phyloP scores from a whole-genome alignment of 1,139 yeast genomes.

The Taphrina populina region DNA sequence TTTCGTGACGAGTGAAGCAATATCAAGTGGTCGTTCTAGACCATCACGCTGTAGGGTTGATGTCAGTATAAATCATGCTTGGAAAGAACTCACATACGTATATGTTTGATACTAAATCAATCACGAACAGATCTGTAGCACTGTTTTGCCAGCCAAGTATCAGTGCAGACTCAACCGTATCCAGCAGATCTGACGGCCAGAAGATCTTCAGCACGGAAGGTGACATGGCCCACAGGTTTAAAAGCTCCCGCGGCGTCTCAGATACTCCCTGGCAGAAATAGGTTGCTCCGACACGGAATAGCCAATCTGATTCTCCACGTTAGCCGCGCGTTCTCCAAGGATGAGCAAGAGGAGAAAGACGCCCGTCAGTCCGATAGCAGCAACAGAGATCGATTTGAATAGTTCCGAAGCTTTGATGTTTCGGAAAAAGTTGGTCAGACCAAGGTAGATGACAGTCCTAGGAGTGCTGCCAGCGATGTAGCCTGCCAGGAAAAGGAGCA shows the following conservation, averaged over 20 bases:
- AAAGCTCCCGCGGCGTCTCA: slow-evolving; percentile 42
- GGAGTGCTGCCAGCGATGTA: slow-evolving; percentile 19
- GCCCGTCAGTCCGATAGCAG: neutral
- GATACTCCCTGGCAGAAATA: slow-evolving; percentile 41
- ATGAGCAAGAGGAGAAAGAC: slow-evolving; percentile 6
- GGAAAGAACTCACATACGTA: slow-evolving; percentile 6
- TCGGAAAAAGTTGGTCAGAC: neutral
- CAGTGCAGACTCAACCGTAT: slow-evolving; percentile 35
- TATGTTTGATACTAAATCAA: slow-evolving; percentile 34
- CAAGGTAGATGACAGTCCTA: slow-evolving; percentile 2
- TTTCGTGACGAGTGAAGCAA: slow-evolving; percentile 28
- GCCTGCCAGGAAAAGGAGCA: slow-evolving; percentile 17
- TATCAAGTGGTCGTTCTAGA: slow-evolving; percentile 27
- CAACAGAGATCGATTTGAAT: neutral
- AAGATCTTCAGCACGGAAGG: slow-evolving; percentile 37
- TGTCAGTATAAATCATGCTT: neutral
- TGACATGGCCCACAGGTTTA: slow-evolving; percentile 21
- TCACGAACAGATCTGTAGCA: slow-evolving; percentile 39
- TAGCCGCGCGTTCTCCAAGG: slow-evolving; percentile 19
- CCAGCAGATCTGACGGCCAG: slow-evolving; percentile 40
- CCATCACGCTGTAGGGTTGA: slow-evolving; percentile 17
- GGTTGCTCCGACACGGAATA: neutral
- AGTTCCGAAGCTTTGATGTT: neutral
- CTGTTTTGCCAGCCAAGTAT: slow-evolving; percentile 40
- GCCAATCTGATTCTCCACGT: slow-evolving; percentile 16